Base-by-base conservation (phyloP, 2,329 filamentous ascomycete species). In the Gaeumannomyces tritici region DNA sequence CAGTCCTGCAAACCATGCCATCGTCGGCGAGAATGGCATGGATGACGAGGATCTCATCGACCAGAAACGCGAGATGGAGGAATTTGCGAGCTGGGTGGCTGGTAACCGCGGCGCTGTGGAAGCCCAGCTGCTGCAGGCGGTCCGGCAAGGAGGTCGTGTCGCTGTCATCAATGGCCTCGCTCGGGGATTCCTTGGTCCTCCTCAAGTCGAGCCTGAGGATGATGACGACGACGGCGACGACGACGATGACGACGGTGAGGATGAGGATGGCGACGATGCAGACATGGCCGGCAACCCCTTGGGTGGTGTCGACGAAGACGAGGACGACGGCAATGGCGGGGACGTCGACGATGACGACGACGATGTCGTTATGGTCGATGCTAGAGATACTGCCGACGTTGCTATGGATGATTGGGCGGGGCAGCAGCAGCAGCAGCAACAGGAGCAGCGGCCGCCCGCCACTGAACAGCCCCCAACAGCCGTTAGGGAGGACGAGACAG, bases 1-100 rank as follows among this genome's bases (percentile, higher is more conserved):
- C 7, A 98, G 95, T 71, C 83, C 85, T 62, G 95, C 89, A 8
- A 88, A 83, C 57, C 93, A 98, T 72, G 88, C 86, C 26, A 83
- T 85, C 65, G 87, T 95, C 65, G 91, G 90, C 18, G 84, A 86
- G 71, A 84, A 88, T 66, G 91, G 91, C 12, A 87, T 96, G 28
- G 89, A 95, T 71, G 91, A 96, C 69, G 90, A 96, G 68, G 86
- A 90, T 66, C 78, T 79, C 57, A 80, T 89, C 56, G 86, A 89
- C 7, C 70, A 73, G 55, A 74, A 73, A 65, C 67, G 13, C 61
- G 62, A 64, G n/a, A 70, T 73, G 24, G 71, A 75, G 58, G 42
- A 51, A 9, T 51, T 51, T 13, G 42, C 42, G 18, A 51, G n/a
- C 42, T 51, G 42, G 42, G 42, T 51, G 21, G 21, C 42, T n/a